These are phyloP conservation scores for Candida tunisiensis DNA, from an alignment of 1,139 yeast species.

Conservation along the genomic window DNA sequence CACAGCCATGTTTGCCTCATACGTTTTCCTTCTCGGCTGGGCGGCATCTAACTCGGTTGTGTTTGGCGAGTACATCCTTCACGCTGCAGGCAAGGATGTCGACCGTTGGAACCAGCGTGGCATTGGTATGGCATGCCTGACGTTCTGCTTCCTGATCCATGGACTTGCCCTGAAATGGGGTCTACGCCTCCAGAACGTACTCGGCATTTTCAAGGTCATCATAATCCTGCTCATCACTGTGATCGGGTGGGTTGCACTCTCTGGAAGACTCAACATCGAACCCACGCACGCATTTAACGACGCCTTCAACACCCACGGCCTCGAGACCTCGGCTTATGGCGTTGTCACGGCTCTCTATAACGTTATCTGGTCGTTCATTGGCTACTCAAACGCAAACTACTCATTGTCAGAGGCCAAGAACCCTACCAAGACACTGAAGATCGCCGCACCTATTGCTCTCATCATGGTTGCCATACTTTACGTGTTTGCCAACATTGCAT, in stretches of 20 bases:
- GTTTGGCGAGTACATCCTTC: conserved; percentile 33
- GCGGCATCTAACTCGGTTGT: conserved; percentile 59
- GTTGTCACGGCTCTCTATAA: conserved; percentile 63
- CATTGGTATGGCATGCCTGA: conserved; percentile 56
- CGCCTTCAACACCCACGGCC: conserved; percentile 30
- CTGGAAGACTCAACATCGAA: conserved; percentile 36
- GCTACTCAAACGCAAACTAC: conserved; percentile 48
- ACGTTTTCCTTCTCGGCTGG: conserved; percentile 66
- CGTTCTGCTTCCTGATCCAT: conserved; percentile 55
- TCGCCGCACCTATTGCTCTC: conserved; percentile 62
- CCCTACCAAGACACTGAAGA: conserved; percentile 49
- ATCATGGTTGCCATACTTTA: conserved; percentile 41
- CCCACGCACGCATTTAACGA: conserved; percentile 42
- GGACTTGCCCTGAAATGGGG: conserved; percentile 48
- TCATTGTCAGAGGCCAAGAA: conserved; percentile 66
- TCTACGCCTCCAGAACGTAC: conserved; percentile 44
- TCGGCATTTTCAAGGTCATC: conserved; percentile 57
- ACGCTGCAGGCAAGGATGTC: conserved; percentile 54
- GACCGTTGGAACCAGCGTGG: conserved; percentile 66
- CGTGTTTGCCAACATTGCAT: conserved; percentile 53
- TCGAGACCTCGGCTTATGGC: conserved; percentile 56
- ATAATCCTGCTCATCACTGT: conserved; percentile 52
- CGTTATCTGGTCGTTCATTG: conserved; percentile 58
- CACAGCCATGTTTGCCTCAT: conserved; percentile 60
- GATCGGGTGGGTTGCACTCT: conserved; percentile 72